Conservation (phyloP, 2,329 filamentous ascomycete species). For the Neofusicoccum umdonicola region DNA sequence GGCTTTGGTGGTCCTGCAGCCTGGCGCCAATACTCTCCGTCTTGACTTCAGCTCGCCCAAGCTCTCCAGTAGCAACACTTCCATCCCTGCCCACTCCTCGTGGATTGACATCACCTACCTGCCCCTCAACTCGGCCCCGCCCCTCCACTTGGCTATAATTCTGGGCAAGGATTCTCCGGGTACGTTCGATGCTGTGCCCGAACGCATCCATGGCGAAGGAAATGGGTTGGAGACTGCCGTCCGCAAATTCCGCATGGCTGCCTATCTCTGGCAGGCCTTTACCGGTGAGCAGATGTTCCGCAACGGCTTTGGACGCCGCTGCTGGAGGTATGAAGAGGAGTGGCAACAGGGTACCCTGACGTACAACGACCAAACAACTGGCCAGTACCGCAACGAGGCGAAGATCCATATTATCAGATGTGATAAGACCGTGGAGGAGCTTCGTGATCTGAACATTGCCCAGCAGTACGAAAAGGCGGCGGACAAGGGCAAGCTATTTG, state of each 20-base stretch:
- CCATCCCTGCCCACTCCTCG: slow-evolving; percentile 70
- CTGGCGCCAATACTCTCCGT: slow-evolving; percentile 82
- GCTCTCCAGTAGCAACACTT: slow-evolving; percentile 65
- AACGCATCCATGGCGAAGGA: slow-evolving; percentile 73
- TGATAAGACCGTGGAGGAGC: slow-evolving; percentile 79
- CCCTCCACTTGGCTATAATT: slow-evolving; percentile 84
- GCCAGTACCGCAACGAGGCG: slow-evolving; percentile 83
- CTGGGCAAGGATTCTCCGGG: slow-evolving; percentile 83
- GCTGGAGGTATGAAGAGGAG: slow-evolving; percentile 90
- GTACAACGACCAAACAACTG: slow-evolving; percentile 66
- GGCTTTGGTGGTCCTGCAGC: slow-evolving; percentile 81
- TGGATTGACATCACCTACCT: slow-evolving; percentile 85
- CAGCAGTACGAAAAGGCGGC: slow-evolving; percentile 72
- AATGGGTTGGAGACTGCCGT: slow-evolving; percentile 78
- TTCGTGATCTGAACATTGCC: slow-evolving; percentile 72
- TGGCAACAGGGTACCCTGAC: slow-evolving; percentile 85
- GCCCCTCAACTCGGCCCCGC: slow-evolving; percentile 72
- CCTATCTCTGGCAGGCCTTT: slow-evolving; percentile 95
- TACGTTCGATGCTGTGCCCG: slow-evolving; percentile 78
- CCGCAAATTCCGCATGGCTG: slow-evolving; percentile 89
- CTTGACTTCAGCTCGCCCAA: slow-evolving; percentile 88
- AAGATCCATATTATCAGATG: slow-evolving; percentile 82
- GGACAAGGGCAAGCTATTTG: slow-evolving; percentile 71
- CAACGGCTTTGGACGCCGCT: slow-evolving; percentile 79
- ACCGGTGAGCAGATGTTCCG: slow-evolving; percentile 95